phyloP scores from a whole-genome alignment of 805 yeast genomes.

The Candida germanica region DNA sequence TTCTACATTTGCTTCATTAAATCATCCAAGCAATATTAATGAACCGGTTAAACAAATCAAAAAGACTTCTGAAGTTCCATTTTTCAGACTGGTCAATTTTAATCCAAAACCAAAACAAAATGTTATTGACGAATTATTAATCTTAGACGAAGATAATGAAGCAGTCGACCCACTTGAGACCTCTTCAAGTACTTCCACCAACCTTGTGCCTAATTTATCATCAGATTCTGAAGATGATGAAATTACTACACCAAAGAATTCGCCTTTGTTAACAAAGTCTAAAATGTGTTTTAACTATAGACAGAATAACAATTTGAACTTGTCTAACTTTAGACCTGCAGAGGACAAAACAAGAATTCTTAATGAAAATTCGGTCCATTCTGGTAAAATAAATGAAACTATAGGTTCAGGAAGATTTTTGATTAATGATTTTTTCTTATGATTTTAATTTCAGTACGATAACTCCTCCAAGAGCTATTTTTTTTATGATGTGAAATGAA shows the following conservation, averaged over 20 bases:
- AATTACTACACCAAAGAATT: constrained; percentile 8
- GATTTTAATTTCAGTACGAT: too few relatives aligned
- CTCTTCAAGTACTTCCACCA: not conserved
- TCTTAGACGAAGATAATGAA: constrained; percentile 24
- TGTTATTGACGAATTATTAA: constrained; percentile 30
- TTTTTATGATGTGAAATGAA: constrained; percentile 2
- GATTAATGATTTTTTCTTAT: constrained; percentile 43
- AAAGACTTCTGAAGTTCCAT: constrained; percentile 22
- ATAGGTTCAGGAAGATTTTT: constrained; percentile 39
- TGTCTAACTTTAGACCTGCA: constrained; percentile 23
- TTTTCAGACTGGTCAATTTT: constrained; percentile 34
- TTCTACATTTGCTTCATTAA: constrained; percentile 7
- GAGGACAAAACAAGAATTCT: constrained; percentile 28
- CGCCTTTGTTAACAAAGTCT: constrained; percentile 10
- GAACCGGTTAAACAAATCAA: not conserved
- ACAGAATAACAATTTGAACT: constrained; percentile 33
- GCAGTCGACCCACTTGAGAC: constrained; percentile 8
- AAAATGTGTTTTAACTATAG: constrained; percentile 39
- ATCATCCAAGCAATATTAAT: constrained; percentile 2
- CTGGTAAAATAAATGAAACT: constrained; percentile 45
- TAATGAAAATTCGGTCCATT: constrained; percentile 33
- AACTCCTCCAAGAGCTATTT: too few relatives aligned
- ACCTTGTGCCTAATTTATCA: constrained; percentile 2
- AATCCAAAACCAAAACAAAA: constrained; percentile 26
- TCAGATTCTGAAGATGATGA: constrained; percentile 8